Base-by-base conservation (phyloP, 805 yeast species). In the Wickerhamiella bombiphila region DNA sequence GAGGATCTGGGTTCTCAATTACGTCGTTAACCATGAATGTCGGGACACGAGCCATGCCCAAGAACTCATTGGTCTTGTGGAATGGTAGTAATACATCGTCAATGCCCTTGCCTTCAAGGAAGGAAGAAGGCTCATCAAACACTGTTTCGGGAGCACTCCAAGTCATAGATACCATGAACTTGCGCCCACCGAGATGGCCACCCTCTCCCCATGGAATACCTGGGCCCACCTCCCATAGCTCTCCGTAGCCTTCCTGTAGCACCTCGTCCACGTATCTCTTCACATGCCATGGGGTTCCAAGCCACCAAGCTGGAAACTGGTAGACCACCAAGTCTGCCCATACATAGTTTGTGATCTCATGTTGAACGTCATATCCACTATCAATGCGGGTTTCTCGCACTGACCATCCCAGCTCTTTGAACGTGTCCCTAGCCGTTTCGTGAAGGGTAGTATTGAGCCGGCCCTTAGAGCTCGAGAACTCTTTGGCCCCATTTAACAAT, bases 231-330 rank as follows among this genome's bases (percentile, higher is more conserved):
- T 24, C 16, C 32, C 32, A 29, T 15, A 29, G 32, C 32, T 29
- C 14, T 9, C 16, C 32, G 9, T 13, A 9, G 13, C 32, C 32
- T 14, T 29, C 16, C 16, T 11, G 13, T 11, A 29, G 16, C 15
- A 29, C 32, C 16, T 29, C 32, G 14, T 29, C 32, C 9, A 29
- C 14, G 32, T 29, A 29, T 14, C 14, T 29, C 16, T 29, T 29
- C 32, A 29, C 16, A 14, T 11, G 13, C 32, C 32, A 29, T 9
- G 32, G 32, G 16, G 15, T 8, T 9, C 32, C 16, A 9, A 29
- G 16, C 32, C 32, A 29, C 32, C 32, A 29, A 8, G 32, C 16
- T 13, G 32, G 32, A 8, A 29, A 11, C 16, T 29, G 32, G 9
- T 14, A 29, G 16, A 29, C 16, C 15, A 29, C 16, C 11, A 29